Evolutionary conservation across 2,329 filamentous ascomycete genomes (phyloP), one percentile per base, ranked within the genome.

Genomic region (Penicillium sp.): DNA sequence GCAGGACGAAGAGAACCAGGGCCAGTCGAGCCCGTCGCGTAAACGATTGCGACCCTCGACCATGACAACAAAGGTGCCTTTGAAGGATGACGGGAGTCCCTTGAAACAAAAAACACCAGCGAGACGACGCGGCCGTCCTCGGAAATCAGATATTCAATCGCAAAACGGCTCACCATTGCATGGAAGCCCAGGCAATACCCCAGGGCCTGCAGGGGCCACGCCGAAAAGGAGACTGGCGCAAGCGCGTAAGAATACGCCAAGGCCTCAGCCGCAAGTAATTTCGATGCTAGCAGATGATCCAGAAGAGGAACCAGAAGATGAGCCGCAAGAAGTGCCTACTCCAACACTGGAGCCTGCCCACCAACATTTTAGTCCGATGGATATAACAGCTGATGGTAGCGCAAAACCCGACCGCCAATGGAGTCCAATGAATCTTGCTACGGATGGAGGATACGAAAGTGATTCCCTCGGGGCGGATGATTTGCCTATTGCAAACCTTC

Each of bases 101-200:
- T 52, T 69, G 49, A 59, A 57, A n/a, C 71, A 72, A 22, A 71
- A 72, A 30, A 78, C 79, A 0, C 78, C 80, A 1, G 77, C 76
- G 63, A 75, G 71, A 66, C 73, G 73, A 49, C 75, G 76, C 68
- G 79, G 79, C 22, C 73, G 79, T 46, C 78, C 79, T 37, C 74
- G 76, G 49, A 82, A 81, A 65, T 78, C 79, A 28, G 73, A 73
- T 52, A 67, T 68, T 8, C 65, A 62, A 43, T 58, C 65, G 28
- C 67, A 69, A 42, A 75, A 75, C 65, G 73, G 75, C 35, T 77
- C 77, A 4, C 77, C 77, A 8, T 69, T 57, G 57, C 63, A 68
- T 55, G 70, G 68, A 33, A 75, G 70, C 55, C 70, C 72, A 26
- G 75, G 74, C 7, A 60, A 68, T 16, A 68, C 67, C 7, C 71